A percentile compares a stretch with the other conserved stretches of the same genome.
These are phyloP conservation scores for Pholiota microspora DNA, from an alignment of 768 basidiomycete species.

Conservation along the genomic window DNA sequence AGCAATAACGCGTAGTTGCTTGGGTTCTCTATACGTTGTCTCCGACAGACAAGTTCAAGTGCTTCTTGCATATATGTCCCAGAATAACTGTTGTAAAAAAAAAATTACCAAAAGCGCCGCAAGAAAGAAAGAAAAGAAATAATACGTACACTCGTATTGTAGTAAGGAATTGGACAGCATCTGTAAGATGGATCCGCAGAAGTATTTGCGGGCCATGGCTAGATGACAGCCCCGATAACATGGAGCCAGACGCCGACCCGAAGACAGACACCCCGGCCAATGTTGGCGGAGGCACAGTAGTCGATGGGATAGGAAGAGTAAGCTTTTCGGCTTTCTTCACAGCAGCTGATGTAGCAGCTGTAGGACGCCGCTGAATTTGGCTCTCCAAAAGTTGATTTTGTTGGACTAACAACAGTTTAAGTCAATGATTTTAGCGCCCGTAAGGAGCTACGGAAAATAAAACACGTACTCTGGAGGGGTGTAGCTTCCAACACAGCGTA, in stretches of 20 bases:
- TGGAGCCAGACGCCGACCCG: slow-evolving; percentile 42
- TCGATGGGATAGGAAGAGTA: slow-evolving; percentile 37
- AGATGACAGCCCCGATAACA: slow-evolving; percentile 63
- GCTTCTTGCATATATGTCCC: slow-evolving; percentile 98
- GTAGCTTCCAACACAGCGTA: slow-evolving; percentile 86
- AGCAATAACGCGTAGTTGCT: slow-evolving; percentile 84
- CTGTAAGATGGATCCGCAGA: slow-evolving; percentile 78
- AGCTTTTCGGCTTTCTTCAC: slow-evolving; percentile 58
- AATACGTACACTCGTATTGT: slow-evolving; percentile 84
- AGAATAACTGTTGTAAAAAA: slow-evolving; percentile 51
- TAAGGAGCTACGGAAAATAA: background rate
- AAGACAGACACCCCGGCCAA: slow-evolving; percentile 45
- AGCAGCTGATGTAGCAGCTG: slow-evolving; percentile 34
- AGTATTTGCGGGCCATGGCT: slow-evolving; percentile 81
- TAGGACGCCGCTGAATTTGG: slow-evolving; percentile 82
- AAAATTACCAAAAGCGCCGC: too few relatives aligned
- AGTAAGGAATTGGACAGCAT: slow-evolving; percentile 82
- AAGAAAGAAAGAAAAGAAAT: background rate
- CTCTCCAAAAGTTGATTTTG: slow-evolving; percentile 82
- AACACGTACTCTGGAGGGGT: slow-evolving; percentile 56
- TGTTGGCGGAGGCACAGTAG: slow-evolving; percentile 11
- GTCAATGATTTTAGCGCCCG: too few relatives aligned
- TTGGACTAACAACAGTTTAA: slow-evolving; percentile 31
- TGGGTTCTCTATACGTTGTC: slow-evolving; percentile 62
- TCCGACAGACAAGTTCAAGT: slow-evolving; percentile 78